Evolutionary conservation across 257 asterid species (phyloP), one percentile per base, ranked within the genome.

Genomic region (Capsicum baccatum): DNA sequence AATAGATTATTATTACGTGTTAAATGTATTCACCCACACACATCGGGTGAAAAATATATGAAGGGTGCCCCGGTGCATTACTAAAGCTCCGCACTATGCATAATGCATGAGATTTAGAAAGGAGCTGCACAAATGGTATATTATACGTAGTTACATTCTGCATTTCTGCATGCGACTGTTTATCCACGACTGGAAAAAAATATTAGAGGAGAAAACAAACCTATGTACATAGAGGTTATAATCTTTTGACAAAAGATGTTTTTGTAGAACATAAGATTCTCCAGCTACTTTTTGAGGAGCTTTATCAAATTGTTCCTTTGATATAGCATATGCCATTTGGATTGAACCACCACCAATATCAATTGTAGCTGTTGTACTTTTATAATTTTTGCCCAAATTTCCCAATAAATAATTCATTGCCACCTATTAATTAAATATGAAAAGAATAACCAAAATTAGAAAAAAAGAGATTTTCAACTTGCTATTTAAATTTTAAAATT

Each of bases 301-400:
- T 81, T 91, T 90, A 79, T 91, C 94, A 87, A 94, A 94, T 81
- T 87, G 94, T 79, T 90, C 86, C 4, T 89, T 91, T 84, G 97
- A 90, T 73, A 94, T 85, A 47, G 97, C 97, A 88, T 93, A 94
- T 8, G 97, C 93, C 97, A 94, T 91, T 83, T 94, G 97, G 68
- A 94, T 93, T 71, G 98, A 93, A 80, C 96, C 98, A 86, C 97
- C 98, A 55, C 98, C 98, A 83, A 94, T 94, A 87, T 93, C 97
- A 87, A 94, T 90, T 59, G 94, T 93, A 66, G 97, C 97, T 83
- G 92, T 90, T n/a, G 97, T 93, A 35, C 81, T 73, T 5, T 90
- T 67, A 83, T 93, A 92, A 21, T 63, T 8, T 83, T 92, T 88
- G 13, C 98, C 97, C 90, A 93, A 89, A 83, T 86, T 92, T 55